phyloP scores from a whole-genome alignment of 306 rosid species.

The Pterocarpus macrocarpus region DNA sequence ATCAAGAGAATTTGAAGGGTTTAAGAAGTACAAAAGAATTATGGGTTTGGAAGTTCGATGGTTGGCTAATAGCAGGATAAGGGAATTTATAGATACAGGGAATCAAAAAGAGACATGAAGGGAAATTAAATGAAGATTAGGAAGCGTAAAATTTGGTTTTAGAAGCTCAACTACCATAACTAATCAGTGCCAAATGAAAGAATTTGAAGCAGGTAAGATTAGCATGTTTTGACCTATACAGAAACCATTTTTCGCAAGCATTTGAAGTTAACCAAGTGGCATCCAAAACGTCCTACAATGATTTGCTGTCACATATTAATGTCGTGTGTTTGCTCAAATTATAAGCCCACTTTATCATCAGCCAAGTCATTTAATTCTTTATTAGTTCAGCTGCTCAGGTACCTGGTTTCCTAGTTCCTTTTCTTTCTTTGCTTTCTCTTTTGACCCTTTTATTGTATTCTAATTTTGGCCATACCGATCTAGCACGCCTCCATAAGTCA shows the following conservation, averaged over 20 bases:
- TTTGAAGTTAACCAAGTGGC: slow-evolving; percentile 34
- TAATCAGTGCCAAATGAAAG: slow-evolving; percentile 44
- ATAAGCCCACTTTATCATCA: neutral
- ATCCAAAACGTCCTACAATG: slow-evolving; percentile 28
- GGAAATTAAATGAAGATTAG: neutral
- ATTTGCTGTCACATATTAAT: slow-evolving; percentile 36
- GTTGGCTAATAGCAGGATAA: slow-evolving; percentile 26
- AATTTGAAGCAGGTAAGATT: slow-evolving; percentile 44
- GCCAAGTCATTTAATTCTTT: slow-evolving; percentile 29
- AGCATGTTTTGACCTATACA: slow-evolving; percentile 42
- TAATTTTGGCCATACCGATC: neutral
- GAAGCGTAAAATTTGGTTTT: slow-evolving; percentile 61
- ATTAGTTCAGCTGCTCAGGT: slow-evolving; percentile 36
- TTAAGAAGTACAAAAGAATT: neutral
- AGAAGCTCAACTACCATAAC: slow-evolving; percentile 82
- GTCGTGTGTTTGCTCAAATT: slow-evolving; percentile 9
- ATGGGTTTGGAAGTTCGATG: slow-evolving; percentile 42
- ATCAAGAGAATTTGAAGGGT: slow-evolving; percentile 25
- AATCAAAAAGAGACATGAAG: slow-evolving; percentile 36
- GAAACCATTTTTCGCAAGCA: slow-evolving; percentile 38
- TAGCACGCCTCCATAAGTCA: slow-evolving; percentile 14
- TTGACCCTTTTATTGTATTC: neutral
- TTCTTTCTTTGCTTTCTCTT: neutral
- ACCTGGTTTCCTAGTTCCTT: neutral
- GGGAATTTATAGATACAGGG: slow-evolving; percentile 62